These are phyloP conservation scores for Metschnikowia lochheadii DNA, from an alignment of 805 yeast species.

Conservation along the genomic window DNA sequence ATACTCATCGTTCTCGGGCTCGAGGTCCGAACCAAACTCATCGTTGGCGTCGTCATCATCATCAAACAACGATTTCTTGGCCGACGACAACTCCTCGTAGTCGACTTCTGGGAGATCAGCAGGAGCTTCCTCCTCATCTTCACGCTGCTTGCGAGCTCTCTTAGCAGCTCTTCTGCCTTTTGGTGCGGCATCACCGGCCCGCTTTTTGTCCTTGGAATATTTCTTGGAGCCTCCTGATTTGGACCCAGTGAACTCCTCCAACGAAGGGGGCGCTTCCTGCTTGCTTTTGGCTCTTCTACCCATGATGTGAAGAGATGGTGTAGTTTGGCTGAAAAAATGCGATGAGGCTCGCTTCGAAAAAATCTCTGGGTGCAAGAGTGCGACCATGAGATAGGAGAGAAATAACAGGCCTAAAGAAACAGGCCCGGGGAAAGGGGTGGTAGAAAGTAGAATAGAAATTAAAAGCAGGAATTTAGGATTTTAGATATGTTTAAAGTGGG, in stretches of 20 bases:
- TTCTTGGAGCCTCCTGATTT: conserved; percentile 31
- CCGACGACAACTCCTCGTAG: conserved; percentile 58
- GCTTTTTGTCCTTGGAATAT: conserved; percentile 20
- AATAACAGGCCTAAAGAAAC: too few relatives aligned
- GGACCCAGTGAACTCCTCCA: conserved; percentile 64
- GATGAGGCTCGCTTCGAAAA: conserved; percentile 14
- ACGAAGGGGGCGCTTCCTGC: conserved; percentile 87
- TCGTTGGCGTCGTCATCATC: conserved; percentile 64
- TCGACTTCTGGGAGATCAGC: conserved; percentile 60
- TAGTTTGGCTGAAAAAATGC: conserved; percentile 14
- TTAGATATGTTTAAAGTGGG: too few relatives aligned
- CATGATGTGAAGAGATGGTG: conserved; percentile 40
- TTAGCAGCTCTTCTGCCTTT: conserved; percentile 18
- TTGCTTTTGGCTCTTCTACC: conserved; percentile 92
- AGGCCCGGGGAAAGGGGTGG: too few relatives aligned
- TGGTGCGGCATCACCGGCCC: conserved; percentile 17
- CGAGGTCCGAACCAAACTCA: conserved; percentile 37
- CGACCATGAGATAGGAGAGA: not conserved
- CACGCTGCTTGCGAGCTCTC: conserved; percentile 14
- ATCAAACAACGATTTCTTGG: conserved; percentile 73
- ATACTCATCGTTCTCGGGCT: conserved; percentile 22
- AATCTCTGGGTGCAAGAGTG: conserved; percentile 2
- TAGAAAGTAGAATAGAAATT: too few relatives aligned
- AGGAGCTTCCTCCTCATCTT: conserved; percentile 16
- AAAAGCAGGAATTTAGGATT: too few relatives aligned